These are phyloP conservation scores for Trichoderma sp. DNA, from an alignment of 2,329 filamentous ascomycete species.

Conservation along the genomic window DNA sequence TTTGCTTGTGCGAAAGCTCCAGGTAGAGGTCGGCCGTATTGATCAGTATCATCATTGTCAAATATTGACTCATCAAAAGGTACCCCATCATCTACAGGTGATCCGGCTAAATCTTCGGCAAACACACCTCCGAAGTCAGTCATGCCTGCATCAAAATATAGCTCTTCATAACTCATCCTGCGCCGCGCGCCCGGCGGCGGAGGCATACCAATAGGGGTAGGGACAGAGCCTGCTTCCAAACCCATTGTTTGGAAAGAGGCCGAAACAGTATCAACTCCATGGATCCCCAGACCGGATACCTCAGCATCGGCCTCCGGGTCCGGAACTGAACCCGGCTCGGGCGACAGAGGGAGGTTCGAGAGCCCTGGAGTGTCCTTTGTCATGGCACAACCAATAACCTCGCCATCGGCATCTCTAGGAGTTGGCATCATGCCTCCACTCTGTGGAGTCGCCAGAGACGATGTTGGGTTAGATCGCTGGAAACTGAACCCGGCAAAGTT, in stretches of 20 bases:
- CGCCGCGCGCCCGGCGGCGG: conserved; percentile 21
- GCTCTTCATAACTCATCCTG: conserved; percentile 54
- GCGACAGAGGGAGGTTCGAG: conserved; percentile 18
- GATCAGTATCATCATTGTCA: conserved; percentile 65
- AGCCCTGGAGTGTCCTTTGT: conserved; percentile 47
- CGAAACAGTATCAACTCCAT: conserved; percentile 34
- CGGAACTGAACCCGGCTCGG: background rate
- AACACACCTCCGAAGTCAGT: conserved; percentile 50
- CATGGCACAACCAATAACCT: conserved; percentile 58
- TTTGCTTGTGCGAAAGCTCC: conserved; percentile 59
- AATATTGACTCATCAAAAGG: conserved; percentile 75
- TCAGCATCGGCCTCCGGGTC: conserved; percentile 23
- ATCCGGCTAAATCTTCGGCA: conserved; percentile 45
- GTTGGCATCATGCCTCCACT: conserved; percentile 51
- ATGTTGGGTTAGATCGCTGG: conserved; percentile 54
- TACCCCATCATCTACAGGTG: conserved; percentile 50
- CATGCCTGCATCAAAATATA: conserved; percentile 70
- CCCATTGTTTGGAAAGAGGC: background rate
- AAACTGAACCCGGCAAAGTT: conserved; percentile 63
- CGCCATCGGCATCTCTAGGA: conserved; percentile 54
- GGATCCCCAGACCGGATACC: conserved; percentile 47
- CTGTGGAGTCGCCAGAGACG: conserved; percentile 52
- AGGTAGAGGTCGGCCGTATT: conserved; percentile 61
- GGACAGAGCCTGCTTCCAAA: background rate
- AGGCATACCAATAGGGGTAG: conserved; percentile 18